A percentile compares a stretch with the other conserved stretches of the same genome.
These are phyloP conservation scores for Somion occarium DNA, from an alignment of 1,284 basidiomycete genomes.

Conservation along the genomic window DNA sequence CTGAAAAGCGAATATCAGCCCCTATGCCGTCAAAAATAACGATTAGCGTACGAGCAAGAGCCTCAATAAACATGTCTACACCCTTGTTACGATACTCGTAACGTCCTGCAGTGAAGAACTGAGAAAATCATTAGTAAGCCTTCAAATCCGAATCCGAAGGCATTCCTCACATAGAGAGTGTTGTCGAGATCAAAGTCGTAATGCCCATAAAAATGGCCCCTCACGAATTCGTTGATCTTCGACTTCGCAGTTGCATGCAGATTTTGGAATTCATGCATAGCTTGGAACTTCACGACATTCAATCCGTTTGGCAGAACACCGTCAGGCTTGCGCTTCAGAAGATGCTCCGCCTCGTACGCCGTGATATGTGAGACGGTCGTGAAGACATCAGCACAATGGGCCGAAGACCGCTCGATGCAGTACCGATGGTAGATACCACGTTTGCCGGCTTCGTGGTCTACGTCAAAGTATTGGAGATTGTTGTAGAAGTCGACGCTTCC, in stretches of 20 bases:
- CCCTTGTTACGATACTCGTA: constrained; percentile 99
- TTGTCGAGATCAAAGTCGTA: constrained; percentile 96
- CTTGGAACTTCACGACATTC: constrained; percentile 95
- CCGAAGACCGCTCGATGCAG: constrained; percentile 93
- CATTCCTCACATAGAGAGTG: constrained; percentile 76
- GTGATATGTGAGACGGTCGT: constrained; percentile 98
- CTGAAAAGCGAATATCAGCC: constrained; percentile 24
- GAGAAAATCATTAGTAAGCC: constrained; percentile 11
- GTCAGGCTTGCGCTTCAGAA: constrained; percentile 96
- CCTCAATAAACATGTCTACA: constrained; percentile 99
- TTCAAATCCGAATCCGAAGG: neutral
- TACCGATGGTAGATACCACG: constrained; percentile 91
- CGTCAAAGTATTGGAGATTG: constrained; percentile 98
- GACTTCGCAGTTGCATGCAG: constrained; percentile 87
- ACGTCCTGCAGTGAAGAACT: constrained; percentile 97
- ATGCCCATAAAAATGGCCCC: constrained; percentile 98
- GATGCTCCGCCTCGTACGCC: constrained; percentile 93
- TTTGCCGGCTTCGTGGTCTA: constrained; percentile 98
- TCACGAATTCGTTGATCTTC: constrained; percentile 97
- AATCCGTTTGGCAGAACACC: constrained; percentile 98
- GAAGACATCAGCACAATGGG: constrained; percentile 97
- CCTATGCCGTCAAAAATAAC: constrained; percentile 1
- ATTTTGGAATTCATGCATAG: constrained; percentile 98
- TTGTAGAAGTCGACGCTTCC: constrained; percentile 99
- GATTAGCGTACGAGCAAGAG: constrained; percentile 69